Evolutionary conservation across 495 filamentous ascomycete species (phyloP), one percentile per base, ranked within the genome.

Genomic region (Tetracladium marchalianum): DNA sequence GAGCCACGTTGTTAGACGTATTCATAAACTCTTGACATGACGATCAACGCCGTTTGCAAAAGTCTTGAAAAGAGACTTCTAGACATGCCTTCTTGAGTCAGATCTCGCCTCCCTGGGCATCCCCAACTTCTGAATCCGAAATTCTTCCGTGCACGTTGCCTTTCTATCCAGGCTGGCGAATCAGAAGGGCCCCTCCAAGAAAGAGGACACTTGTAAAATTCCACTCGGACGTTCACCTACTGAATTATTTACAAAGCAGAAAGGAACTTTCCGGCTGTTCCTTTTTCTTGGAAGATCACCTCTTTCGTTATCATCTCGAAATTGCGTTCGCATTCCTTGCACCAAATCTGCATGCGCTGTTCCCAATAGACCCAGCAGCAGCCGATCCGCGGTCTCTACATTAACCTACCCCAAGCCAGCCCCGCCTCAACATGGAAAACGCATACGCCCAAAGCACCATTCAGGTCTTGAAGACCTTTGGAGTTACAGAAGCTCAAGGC

Each of bases 391-490:
- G 37, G 39, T 49, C 37, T 35, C 17, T 27, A n/a, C 19, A 24
- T 33, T 31, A 35, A 16, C 2, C 33, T 41, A 19, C 39, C 34
- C 40, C 44, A 19, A 41, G 12, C 12, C 39, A 41, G 18, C 47
- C 45, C 35, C 16, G 35, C 13, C 22, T 27, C 54, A 62, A 51
- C 49, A 95, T 95, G 90, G 87, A 96, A 59, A 75, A 77, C 63
- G 81, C 89, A 35, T 95, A 84, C 62, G 67, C 80, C 43, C 74
- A 75, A 60, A 71, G 84, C 47, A 74, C 73, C 54, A 66, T 75
- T 44, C 76, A 89, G 57, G 78, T 83, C 52, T 72, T 95, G 56
- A 70, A 74, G 58, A 70, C 80, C 57, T 89, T 95, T 57, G 64
- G 71, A 19, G 85, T 87, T 22, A 67, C 81, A 42, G 76, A 82